Conservation (phyloP, 495 filamentous ascomycete species). For the Pyrenopolyporus hunteri region DNA sequence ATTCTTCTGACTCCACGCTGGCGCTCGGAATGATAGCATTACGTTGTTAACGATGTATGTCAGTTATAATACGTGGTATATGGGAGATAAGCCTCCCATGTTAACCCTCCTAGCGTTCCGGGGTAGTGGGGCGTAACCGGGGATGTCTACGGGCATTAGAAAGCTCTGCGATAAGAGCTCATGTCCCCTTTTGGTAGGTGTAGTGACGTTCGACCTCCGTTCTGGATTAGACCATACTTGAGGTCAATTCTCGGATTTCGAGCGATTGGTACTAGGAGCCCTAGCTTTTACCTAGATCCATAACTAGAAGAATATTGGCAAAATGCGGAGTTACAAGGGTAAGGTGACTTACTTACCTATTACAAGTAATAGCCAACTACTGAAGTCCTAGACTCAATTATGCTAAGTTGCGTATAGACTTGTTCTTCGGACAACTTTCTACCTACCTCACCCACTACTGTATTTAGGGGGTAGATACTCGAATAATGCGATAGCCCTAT, state of each 20-base stretch:
- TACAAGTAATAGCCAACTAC: no score
- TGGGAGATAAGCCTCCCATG: constrained; percentile 6
- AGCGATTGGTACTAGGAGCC: neutral
- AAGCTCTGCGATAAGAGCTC: no score
- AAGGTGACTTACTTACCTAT: no score
- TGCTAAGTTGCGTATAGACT: no score
- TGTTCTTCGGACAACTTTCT: no score
- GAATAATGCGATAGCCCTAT: no score
- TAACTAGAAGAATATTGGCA: no score
- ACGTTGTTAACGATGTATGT: neutral
- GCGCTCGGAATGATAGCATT: neutral
- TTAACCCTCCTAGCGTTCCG: neutral
- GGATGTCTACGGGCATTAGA: no score
- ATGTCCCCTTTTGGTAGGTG: constrained; percentile 23
- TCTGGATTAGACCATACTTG: constrained; percentile 13
- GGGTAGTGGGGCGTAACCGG: neutral
- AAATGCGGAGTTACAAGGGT: no score
- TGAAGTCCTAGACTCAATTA: no score
- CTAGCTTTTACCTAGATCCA: neutral
- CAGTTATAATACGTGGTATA: neutral
- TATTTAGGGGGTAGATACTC: no score
- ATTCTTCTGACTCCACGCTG: neutral
- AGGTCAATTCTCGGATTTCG: neutral
- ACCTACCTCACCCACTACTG: no score
- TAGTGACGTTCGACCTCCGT: neutral